Evolutionary conservation across 129 eudicot genomes (phyloP).

Genomic region (Lactuca sativa): DNA sequence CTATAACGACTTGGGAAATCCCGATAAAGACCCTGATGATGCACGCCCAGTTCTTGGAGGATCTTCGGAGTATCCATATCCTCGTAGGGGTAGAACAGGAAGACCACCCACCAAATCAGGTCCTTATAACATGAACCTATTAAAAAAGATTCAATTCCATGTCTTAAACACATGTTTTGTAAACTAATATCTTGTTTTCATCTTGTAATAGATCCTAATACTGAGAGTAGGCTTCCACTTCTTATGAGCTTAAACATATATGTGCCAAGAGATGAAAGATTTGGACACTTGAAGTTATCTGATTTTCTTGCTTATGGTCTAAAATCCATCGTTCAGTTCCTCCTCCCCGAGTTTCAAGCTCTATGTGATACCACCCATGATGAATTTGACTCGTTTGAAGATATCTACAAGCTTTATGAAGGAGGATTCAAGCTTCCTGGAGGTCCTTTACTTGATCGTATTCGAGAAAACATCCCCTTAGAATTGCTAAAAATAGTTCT

Average conservation of each 20-base stretch:
- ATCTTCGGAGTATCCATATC: constrained; percentile 62
- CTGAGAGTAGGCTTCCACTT: constrained; percentile 61
- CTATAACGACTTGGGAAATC: constrained; percentile 68
- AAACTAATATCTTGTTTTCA: constrained; percentile 8
- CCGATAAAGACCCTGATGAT: constrained; percentile 39
- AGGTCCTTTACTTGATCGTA: constrained; percentile 30
- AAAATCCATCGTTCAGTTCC: constrained; percentile 50
- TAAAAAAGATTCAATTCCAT: neutral
- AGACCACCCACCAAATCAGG: constrained; percentile 61
- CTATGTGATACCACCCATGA: constrained; percentile 40
- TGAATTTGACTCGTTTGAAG: constrained; percentile 61
- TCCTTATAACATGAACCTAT: constrained; percentile 8
- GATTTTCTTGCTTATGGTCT: constrained; percentile 58
- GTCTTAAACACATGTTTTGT: neutral
- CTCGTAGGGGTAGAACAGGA: constrained; percentile 79
- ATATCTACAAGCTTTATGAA: constrained; percentile 48
- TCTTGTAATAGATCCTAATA: constrained; percentile 45
- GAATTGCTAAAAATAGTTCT: constrained; percentile 52
- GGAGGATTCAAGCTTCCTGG: constrained; percentile 54
- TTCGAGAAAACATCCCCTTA: constrained; percentile 41
- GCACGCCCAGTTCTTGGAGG: constrained; percentile 70
- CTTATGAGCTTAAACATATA: constrained; percentile 45
- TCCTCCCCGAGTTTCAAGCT: constrained; percentile 50
- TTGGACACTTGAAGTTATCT: constrained; percentile 57
- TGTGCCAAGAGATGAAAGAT: constrained; percentile 79